Evolutionary conservation across 306 rosid species (phyloP), one percentile per base, ranked within the genome.

Genomic region (Dalbergia cochinchinensis): DNA sequence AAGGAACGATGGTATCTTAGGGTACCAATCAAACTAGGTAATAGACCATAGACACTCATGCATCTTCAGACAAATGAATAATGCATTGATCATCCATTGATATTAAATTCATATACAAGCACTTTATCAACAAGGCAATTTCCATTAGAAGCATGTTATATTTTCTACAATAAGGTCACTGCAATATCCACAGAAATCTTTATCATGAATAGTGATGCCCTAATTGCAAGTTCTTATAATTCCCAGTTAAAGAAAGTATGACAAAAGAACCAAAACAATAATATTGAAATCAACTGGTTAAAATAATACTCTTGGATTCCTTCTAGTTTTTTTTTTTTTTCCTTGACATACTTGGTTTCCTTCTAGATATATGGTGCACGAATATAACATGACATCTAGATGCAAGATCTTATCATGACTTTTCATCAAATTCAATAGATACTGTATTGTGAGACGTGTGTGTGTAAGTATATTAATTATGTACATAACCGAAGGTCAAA

Each of bases 231-330:
- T 65, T 22, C 31, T 55, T 26, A 31, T 15, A 15, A 66, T 54
- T 41, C 42, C 20, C 47, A 39, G 58, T 16, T 7, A 54, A 34
- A 35, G 53, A 37, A 72, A 37, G 7, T 35, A 35, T 54, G 37
- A 50, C 1, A 19, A 35, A 5, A 26, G 57, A 34, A 20, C 2
- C 2, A 20, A 37, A 20, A 35, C 3, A 14, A 74, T 39, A 9
- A 34, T 11, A 48, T 15, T 47, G 7, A 63, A 62, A 31, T 20
- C 5, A 35, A 77, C 8, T 65, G 65, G 64, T 44, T 34, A 26
- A 78, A 67, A 78, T 77, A 11, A 65, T 39, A 19, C 55, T 67
- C 47, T 66, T 47, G 35, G 13, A 16, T 78, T 42, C 48, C 45
- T 19, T 53, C 26, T 20, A 20, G 22, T 20, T 41, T 26, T 26